Evolutionary conservation across 2,329 filamentous ascomycete genomes (phyloP).

Genomic region (Exophiala sp.): DNA sequence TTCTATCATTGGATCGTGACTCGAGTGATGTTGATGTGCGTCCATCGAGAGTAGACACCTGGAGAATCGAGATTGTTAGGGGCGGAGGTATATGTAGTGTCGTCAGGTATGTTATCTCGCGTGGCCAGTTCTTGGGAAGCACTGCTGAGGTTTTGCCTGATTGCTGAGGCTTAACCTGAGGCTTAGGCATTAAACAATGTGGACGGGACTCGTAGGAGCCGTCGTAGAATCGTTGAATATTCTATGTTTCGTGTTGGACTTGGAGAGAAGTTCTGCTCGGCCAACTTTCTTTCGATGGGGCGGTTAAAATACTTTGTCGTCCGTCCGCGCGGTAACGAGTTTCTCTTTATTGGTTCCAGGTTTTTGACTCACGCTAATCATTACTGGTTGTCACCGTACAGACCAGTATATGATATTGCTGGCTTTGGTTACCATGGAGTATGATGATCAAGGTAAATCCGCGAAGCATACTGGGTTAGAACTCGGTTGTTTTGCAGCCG

Average conservation of each 20-base stretch:
- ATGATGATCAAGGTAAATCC: no score
- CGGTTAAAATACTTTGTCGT: no score
- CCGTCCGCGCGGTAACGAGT: no score
- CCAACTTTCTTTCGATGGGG: background rate
- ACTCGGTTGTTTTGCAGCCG: no score
- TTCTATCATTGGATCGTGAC: background rate
- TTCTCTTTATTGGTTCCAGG: no score
- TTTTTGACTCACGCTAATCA: no score
- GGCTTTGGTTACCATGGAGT: no score
- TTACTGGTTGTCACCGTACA: no score
- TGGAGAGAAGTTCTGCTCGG: background rate
- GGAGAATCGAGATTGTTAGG: conserved; percentile 1
- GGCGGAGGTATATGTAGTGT: conserved; percentile 28
- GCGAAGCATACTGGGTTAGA: no score
- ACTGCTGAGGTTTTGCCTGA: background rate
- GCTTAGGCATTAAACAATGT: background rate
- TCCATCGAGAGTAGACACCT: background rate
- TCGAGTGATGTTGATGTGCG: background rate
- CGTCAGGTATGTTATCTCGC: conserved; percentile 15
- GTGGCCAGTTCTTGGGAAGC: conserved; percentile 24
- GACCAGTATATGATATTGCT: no score
- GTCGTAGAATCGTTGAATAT: no score
- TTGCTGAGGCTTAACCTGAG: background rate
- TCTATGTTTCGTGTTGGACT: no score
- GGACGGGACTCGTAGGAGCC: conserved; percentile 23